phyloP scores from a whole-genome alignment of 805 yeast genomes.

The Lachancea sp. region DNA sequence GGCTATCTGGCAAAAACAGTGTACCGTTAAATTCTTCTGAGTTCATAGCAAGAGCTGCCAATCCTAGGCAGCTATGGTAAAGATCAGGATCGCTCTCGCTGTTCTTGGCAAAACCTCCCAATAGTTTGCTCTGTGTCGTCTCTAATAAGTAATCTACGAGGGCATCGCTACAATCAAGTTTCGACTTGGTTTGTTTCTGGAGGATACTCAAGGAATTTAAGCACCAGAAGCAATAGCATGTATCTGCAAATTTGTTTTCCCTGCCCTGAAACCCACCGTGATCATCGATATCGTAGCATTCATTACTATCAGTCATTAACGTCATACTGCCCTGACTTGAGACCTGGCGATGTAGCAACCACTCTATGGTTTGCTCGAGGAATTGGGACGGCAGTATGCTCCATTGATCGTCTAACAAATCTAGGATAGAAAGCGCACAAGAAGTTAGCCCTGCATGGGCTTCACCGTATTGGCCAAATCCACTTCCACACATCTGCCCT shows the following conservation, averaged over 20 bases:
- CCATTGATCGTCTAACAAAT: conserved; percentile 9
- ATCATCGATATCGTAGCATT: conserved; percentile 41
- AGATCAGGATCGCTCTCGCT: conserved; percentile 63
- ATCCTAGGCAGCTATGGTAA: conserved; percentile 56
- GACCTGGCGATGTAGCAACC: conserved; percentile 61
- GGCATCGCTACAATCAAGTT: background rate
- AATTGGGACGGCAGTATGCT: conserved; percentile 9
- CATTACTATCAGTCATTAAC: conserved; percentile 24
- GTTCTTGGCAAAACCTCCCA: conserved; percentile 79
- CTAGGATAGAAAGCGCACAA: conserved; percentile 62
- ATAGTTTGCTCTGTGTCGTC: conserved; percentile 50
- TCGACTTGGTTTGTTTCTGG: conserved; percentile 5
- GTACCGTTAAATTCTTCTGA: conserved; percentile 27
- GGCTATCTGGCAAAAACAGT: conserved; percentile 23
- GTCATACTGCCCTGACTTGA: conserved; percentile 19
- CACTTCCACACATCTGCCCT: conserved; percentile 42
- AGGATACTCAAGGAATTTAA: conserved; percentile 51
- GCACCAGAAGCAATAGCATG: conserved; percentile 87
- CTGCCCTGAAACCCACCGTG: conserved; percentile 84
- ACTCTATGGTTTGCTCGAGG: conserved; percentile 41
- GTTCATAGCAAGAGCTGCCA: conserved; percentile 45
- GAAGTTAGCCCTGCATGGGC: conserved; percentile 84
- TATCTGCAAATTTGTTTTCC: conserved; percentile 75
- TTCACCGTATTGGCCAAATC: conserved; percentile 58
- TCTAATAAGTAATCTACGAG: conserved; percentile 39